phyloP scores from a whole-genome alignment of 2,329 filamentous ascomycete genomes.

The Pseudocercospora ulei region DNA sequence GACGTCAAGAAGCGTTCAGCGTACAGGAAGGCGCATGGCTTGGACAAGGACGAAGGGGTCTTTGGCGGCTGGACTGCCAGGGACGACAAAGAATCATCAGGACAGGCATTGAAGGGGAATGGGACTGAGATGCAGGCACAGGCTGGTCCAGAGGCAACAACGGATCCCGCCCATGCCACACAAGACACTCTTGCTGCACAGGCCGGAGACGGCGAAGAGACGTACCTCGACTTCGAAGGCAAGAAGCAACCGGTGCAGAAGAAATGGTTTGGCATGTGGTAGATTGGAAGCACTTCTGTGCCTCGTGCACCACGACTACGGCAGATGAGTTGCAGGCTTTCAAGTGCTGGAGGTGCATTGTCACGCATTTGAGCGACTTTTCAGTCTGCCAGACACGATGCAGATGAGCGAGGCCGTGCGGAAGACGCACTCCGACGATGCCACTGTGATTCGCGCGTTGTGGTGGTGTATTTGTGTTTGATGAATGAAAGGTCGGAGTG shows the following conservation, averaged over 20 bases:
- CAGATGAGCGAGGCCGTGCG: too few relatives aligned
- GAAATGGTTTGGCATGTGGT: conserved; percentile 82
- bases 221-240: conserved; percentile 37
- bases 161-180: conserved; percentile 18
- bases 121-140: conserved; percentile 27
- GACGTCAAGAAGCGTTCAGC: conserved; percentile 79
- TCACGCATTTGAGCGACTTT: too few relatives aligned
- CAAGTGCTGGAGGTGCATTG: too few relatives aligned
- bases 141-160: not conserved
- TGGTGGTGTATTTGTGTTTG: too few relatives aligned
- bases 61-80: conserved; percentile 44
- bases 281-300: too few relatives aligned
- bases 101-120: conserved; percentile 35
- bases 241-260: conserved; percentile 50
- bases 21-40: conserved; percentile 76
- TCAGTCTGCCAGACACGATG: too few relatives aligned
- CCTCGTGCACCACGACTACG: too few relatives aligned
- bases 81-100: conserved; percentile 32
- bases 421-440: too few relatives aligned
- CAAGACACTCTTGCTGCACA: conserved; percentile 32
- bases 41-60: conserved; percentile 50
- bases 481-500: too few relatives aligned
- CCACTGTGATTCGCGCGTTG: too few relatives aligned
- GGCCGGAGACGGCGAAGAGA: conserved; percentile 29
- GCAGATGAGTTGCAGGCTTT: not conserved